Conservation (phyloP, 805 yeast genomes). For the Candida oleophila region DNA sequence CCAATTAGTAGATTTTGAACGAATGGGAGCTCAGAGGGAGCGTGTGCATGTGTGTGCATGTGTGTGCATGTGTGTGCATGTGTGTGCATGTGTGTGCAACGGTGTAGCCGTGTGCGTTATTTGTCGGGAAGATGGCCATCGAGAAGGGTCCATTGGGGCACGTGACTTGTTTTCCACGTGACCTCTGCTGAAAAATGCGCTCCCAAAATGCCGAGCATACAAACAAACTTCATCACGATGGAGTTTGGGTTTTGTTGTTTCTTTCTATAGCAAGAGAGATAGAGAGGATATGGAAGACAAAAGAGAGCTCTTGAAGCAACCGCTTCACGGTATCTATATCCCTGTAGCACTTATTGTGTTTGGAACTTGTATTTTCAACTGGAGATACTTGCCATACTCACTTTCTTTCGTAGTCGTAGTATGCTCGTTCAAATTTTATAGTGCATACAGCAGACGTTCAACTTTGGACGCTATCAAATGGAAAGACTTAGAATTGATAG, state of each 20-base stretch:
- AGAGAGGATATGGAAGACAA: conserved; percentile 25
- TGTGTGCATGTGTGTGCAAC: too few species aligned
- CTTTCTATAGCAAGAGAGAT: neutral
- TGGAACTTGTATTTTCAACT: conserved; percentile 58
- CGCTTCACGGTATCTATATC: conserved; percentile 73
- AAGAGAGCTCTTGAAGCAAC: conserved; percentile 60
- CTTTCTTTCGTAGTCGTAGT: conserved; percentile 33
- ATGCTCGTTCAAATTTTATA: conserved; percentile 36
- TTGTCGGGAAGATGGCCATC: too few species aligned
- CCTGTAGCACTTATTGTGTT: conserved; percentile 60
- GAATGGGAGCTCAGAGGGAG: too few species aligned
- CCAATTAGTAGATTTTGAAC: too few species aligned
- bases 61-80: too few species aligned
- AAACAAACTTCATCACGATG: neutral
- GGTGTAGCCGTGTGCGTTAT: too few species aligned
- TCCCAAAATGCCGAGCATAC: too few species aligned
- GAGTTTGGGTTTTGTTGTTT: neutral
- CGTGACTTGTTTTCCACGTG: too few species aligned
- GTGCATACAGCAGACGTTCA: conserved; percentile 39
- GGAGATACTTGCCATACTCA: conserved; percentile 47
- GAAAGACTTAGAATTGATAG: conserved; percentile 66
- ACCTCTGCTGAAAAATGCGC: too few species aligned
- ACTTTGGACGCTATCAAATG: conserved; percentile 54
- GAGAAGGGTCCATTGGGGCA: too few species aligned
- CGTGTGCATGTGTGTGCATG: too few species aligned